Evolutionary conservation across 2,329 filamentous ascomycete species (phyloP), one percentile per base, ranked within the genome.

Genomic region (Pestalotiopsis sp.): DNA sequence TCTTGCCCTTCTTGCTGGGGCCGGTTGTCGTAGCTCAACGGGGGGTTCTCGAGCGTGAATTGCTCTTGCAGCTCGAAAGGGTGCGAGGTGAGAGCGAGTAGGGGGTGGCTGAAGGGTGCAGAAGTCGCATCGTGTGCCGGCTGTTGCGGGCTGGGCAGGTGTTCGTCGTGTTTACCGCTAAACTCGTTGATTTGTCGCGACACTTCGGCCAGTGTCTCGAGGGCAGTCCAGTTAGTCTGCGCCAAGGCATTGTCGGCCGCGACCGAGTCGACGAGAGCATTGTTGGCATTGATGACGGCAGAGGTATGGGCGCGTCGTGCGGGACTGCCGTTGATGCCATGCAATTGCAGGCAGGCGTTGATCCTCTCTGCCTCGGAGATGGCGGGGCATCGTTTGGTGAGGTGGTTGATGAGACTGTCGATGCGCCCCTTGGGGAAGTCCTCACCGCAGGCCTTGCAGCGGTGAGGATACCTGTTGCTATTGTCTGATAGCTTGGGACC

Each of bases 401-500:
- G 86, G 77, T 98, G 95, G 71, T 87, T 91, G 58, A 90, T 92
- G 70, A 98, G 82, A 75, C 90, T 93, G 77, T 98, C 95, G 76
- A 93, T 92, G 71, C 95, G 90, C 70, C 95, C 95, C 78, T 97
- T 97, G 71, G 93, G 92, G 71, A 97, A 97, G 80, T 92, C 92
- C 81, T 96, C 92, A 73, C 93, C 93, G 79, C 94, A 97, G 73
- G 90, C 87, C 80, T 93, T 95, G 88, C 94, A 97, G 13, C 93
- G 96, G 78, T 97, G 93, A 75, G 93, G 91, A 78, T 98, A 98
- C 69, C 95, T 90, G 80, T 97, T 97, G 83, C 93, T 96, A 72
- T 93, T 92, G 82, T 97, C 94, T 77, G 92, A 90, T 75, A 97
- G 87, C 82, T 97, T 97, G 52, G 90, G 88, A 11, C 95, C 95